Evolutionary conservation across 129 eudicot species (phyloP).

Genomic region (Artemisia tridentata): DNA sequence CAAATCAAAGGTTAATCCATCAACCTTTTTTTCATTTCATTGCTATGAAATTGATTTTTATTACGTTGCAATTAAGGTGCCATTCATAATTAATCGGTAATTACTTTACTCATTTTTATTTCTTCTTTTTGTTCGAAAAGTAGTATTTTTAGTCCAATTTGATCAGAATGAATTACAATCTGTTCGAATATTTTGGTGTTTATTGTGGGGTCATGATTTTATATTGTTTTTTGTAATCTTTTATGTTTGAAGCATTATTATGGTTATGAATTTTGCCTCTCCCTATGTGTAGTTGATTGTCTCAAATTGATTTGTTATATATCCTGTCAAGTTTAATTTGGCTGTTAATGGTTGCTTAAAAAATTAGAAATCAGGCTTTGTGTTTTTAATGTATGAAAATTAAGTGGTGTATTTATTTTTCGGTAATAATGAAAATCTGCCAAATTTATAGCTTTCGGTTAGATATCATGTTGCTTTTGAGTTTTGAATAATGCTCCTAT

Average conservation of each 20-base stretch:
- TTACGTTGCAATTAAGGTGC: background rate
- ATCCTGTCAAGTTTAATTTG: too few species aligned
- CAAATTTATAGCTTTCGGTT: too few species aligned
- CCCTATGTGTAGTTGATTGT: too few species aligned
- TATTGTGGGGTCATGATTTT: background rate
- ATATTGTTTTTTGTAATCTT: background rate
- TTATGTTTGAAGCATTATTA: background rate
- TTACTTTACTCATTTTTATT: background rate
- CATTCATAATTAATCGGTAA: slow-evolving; percentile 11
- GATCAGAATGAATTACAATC: background rate
- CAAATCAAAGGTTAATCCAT: background rate
- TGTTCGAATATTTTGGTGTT: background rate
- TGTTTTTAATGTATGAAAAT: too few species aligned
- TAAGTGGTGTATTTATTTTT: too few species aligned
- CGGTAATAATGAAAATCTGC: too few species aligned
- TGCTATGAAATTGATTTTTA: background rate
- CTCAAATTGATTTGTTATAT: too few species aligned
- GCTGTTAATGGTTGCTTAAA: too few species aligned
- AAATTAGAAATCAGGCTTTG: too few species aligned
- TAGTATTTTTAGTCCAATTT: background rate
- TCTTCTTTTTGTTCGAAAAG: slow-evolving; percentile 4
- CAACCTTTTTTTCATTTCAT: background rate
- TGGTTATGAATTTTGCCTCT: background rate
- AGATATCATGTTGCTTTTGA: background rate
- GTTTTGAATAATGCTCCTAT: background rate